Base-by-base conservation (phyloP, 2,329 filamentous ascomycete species). In the Penicillium sp. region DNA sequence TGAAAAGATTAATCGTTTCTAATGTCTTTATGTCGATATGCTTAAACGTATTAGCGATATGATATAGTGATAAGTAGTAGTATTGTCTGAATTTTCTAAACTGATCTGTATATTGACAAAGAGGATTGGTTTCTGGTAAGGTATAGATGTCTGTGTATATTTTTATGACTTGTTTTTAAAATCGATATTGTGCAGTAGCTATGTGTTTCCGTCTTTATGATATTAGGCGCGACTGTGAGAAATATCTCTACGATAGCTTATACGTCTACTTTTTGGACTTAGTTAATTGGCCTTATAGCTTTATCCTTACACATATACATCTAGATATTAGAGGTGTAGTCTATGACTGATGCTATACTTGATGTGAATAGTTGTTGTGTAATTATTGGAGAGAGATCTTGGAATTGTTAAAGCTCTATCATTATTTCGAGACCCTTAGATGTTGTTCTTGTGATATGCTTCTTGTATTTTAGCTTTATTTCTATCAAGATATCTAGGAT, bases 311-410 rank as follows among this genome's bases (percentile, higher is more conserved):
- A 61, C 1, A 49, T 52, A 45, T 63, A 53, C 49, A 61, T 65
- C 65, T 51, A 67, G 29, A 67, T 51, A 43, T 57, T 61, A 6
- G 59, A 65, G 5, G 60, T 58, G 36, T 67, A 68, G 40, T 67
- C 64, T 4, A 67, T 57, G 4, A 63, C 58, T 42, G 60, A 62
- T 1, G 61, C 55, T 13, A 67, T 62, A 13, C 53, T 68, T 21
- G 61, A 58, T 34, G 40, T 46, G n/a, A 60, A 60, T 22, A 60
- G 38, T 42, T 60, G 49, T 45, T 50, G 52, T 58, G 64, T 40
- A 52, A 54, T 50, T 57, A 58, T 40, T 58, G 47, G 47, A 48
- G 51, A 51, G 32, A 59, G 5, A 1, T 44, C 48, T 4, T 45
- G 29, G 18, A 59, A 29, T 52, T 22, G 39, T 6, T 36, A 29